Percentiles rank a stretch among this genome's conserved stretches.
phyloP scores from a whole-genome alignment of 495 filamentous ascomycete genomes.

The Gamarada debralockiae region DNA sequence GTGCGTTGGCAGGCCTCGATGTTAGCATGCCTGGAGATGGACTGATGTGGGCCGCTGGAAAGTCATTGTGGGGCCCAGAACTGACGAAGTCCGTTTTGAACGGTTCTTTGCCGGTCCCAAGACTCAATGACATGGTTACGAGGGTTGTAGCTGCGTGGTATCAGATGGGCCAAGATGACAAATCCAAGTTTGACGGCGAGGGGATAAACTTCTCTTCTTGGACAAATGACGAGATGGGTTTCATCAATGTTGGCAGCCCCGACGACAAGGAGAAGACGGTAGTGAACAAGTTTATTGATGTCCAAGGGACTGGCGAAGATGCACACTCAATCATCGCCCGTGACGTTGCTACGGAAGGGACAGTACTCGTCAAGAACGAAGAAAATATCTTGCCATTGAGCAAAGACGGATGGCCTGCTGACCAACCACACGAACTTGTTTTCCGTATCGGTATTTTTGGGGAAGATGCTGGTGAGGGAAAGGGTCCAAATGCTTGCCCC shows the following conservation, averaged over 20 bases:
- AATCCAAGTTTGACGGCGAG: slow-evolving; percentile 58
- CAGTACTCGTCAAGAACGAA: slow-evolving; percentile 78
- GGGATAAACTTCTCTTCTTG: slow-evolving; percentile 91
- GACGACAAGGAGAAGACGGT: slow-evolving; percentile 47
- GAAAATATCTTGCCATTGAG: slow-evolving; percentile 59
- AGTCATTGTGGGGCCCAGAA: slow-evolving; percentile 75
- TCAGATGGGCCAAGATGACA: slow-evolving; percentile 78
- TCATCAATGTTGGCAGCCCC: slow-evolving; percentile 59
- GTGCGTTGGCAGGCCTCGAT: slow-evolving; percentile 80
- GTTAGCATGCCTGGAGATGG: slow-evolving; percentile 98
- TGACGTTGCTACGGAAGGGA: slow-evolving; percentile 77
- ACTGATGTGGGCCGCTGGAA: slow-evolving; percentile 66
- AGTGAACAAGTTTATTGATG: slow-evolving; percentile 77
- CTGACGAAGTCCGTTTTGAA: slow-evolving; percentile 79
- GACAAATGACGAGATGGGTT: slow-evolving; percentile 67
- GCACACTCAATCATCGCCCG: slow-evolving; percentile 68
- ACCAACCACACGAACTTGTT: slow-evolving; percentile 30
- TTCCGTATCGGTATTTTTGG: slow-evolving; percentile 69
- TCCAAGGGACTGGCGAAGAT: slow-evolving; percentile 41
- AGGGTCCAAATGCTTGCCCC: slow-evolving; percentile 70
- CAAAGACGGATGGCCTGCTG: slow-evolving; percentile 41
- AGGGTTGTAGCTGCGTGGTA: slow-evolving; percentile 92
- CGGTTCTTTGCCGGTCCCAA: slow-evolving; percentile 72
- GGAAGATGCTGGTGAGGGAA: slow-evolving; percentile 70
- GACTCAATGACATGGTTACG: slow-evolving; percentile 91